Base-by-base conservation (phyloP, 371 early-diverging fungal species). In the Actinomucor elegans region DNA sequence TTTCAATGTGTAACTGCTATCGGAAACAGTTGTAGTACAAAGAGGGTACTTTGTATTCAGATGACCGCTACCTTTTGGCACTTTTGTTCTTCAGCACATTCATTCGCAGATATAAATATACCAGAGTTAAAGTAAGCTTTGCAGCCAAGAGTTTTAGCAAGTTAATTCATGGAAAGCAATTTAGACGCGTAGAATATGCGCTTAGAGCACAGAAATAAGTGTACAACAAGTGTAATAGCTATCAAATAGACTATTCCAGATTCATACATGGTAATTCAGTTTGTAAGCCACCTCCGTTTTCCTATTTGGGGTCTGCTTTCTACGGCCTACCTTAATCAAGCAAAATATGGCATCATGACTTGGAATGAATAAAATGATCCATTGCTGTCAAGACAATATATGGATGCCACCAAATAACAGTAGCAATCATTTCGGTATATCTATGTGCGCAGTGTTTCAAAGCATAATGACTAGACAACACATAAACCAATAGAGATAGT, bases 281-380 rank as follows among this genome's bases (percentile, higher is more conserved):
- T 52, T 44, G 53, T 52, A 45, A 38, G 55, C 55, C 55, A 54
- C 55, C 46, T 45, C 46, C 42, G 21, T 44, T 45, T 45, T 20
- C 54, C 54, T 37, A 36, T 35, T 27, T 38, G 21, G 46, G 54
- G 37, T 20, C 9, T 9, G 17, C 6, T 15, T 28, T 29, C 15
- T 21, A 21, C 41, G 34, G 41, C 15, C 44, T 23, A 11, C 34
- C 45, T 34, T n/a, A 18, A 27, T 44, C 15, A 18, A 40, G 43
- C 20, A 46, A n/a, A n/a, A n/a, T n/a, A 54, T 36, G 55, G 45
- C 21, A 46, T 35, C 38, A 54, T 54, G 55, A 54, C 46, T 31
- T 31, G 17, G 12, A 29, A 9, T 2, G 11, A 28, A 23, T 9
- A 34, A 10, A 12, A 12, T 48, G 14, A n/a, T 24, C 33, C 2